Percentiles rank a stretch among this genome's conserved stretches.
phyloP scores from a whole-genome alignment of 768 basidiomycete genomes.

The Leccinellum luteum region DNA sequence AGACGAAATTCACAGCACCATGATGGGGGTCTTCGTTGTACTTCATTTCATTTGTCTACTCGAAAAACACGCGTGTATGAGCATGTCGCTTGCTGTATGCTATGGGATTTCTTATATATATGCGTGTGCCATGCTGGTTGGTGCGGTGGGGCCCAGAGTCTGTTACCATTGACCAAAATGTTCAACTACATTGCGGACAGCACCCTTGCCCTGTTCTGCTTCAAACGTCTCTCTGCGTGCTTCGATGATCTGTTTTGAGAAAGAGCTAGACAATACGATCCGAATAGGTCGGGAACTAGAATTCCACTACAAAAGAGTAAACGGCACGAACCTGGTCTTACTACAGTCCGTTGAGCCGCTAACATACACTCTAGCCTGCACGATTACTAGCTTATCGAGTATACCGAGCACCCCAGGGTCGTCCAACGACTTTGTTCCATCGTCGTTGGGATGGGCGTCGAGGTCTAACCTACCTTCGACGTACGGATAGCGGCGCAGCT shows the following conservation, averaged over 20 bases:
- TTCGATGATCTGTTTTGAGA: neutral
- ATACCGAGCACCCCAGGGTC: conserved; percentile 55
- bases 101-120: no score
- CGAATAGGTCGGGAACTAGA: no score
- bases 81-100: conserved; percentile 30
- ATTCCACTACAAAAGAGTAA: no score
- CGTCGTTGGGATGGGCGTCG: conserved; percentile 18
- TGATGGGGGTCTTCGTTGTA: no score
- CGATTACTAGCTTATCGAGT: conserved; percentile 53
- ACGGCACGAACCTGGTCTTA: no score
- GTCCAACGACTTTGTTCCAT: conserved; percentile 23
- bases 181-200: no score
- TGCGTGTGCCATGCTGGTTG: no score
- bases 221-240: neutral
- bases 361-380: conserved; percentile 42
- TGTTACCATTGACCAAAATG: no score
- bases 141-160: no score
- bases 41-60: neutral
- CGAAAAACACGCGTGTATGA: conserved; percentile 26
- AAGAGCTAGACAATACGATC: neutral
- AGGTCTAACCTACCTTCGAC: conserved; percentile 18
- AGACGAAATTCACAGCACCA: no score
- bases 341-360: conserved; percentile 37
- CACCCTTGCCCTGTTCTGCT: neutral
- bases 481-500: no score